Conservation (phyloP, 2,329 filamentous ascomycete species). For the Trichoderma atroviride region DNA sequence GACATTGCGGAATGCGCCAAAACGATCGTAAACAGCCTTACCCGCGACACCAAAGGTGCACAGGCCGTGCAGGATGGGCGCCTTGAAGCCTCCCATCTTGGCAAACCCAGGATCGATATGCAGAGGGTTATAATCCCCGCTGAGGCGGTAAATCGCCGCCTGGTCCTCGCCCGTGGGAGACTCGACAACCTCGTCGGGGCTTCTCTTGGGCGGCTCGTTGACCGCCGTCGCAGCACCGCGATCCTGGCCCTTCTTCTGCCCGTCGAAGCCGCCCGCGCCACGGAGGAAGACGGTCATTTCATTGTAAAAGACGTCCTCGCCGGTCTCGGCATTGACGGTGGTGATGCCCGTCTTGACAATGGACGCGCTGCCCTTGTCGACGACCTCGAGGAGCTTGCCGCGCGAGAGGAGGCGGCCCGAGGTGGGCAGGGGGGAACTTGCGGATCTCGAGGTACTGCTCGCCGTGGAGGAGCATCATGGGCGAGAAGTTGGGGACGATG, state of each 20-base stretch:
- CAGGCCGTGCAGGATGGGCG: conserved; percentile 93
- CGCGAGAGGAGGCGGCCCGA: conserved; percentile 74
- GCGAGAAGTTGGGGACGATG: conserved; percentile 92
- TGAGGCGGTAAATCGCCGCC: conserved; percentile 89
- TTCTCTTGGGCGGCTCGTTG: conserved; percentile 76
- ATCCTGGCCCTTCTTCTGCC: conserved; percentile 73
- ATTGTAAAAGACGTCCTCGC: conserved; percentile 95
- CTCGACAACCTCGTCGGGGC: conserved; percentile 81
- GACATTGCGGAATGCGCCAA: conserved; percentile 83
- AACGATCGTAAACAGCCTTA: conserved; percentile 85
- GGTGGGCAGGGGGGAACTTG: conserved; percentile 90
- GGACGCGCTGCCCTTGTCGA: conserved; percentile 92
- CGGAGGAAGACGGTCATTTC: conserved; percentile 92
- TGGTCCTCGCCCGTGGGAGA: conserved; percentile 87
- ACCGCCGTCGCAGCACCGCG: conserved; percentile 78
- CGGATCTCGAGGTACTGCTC: conserved; percentile 97
- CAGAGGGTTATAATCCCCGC: conserved; percentile 93
- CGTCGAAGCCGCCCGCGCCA: conserved; percentile 87
- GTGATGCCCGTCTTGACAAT: conserved; percentile 78
- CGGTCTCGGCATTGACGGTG: conserved; percentile 81
- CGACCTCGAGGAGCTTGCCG: conserved; percentile 84
- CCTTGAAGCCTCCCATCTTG: conserved; percentile 93
- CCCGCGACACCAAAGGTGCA: conserved; percentile 91
- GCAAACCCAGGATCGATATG: conserved; percentile 95
- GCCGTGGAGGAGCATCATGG: conserved; percentile 98